Evolutionary conservation across 2,329 filamentous ascomycete genomes (phyloP).

Genomic region (Phaeosphaeriaceae sp.): DNA sequence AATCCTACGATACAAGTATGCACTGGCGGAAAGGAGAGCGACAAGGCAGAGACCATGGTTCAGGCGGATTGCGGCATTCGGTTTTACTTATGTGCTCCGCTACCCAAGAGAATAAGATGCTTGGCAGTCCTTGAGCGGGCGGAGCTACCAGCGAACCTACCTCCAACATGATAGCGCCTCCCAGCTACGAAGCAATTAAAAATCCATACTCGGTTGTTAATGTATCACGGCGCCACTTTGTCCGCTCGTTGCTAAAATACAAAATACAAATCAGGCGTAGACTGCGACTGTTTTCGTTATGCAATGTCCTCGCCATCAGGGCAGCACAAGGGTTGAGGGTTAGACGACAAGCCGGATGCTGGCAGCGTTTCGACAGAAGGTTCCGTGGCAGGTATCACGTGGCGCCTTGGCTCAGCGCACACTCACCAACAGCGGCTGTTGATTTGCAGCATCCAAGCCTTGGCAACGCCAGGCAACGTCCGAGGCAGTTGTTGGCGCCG

Average conservation of each 20-base stretch:
- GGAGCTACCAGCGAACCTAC: conserved; percentile 10
- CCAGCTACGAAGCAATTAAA: conserved; percentile 7
- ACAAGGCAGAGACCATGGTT: conserved; percentile 14
- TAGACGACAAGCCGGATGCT: conserved; percentile 18
- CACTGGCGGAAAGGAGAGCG: conserved; percentile 18
- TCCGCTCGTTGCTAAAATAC: no score
- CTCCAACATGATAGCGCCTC: conserved; percentile 1
- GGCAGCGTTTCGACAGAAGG: conserved; percentile 9
- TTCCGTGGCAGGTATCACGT: conserved; percentile 16
- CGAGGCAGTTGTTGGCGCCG: conserved; percentile 16
- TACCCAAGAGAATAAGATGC: conserved; percentile 38
- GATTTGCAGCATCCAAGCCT: conserved; percentile 14
- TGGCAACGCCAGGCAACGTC: conserved; percentile 12
- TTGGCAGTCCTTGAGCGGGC: conserved; percentile 29
- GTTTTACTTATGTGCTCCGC: conserved; percentile 39
- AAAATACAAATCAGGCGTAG: background rate
- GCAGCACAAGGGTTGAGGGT: background rate
- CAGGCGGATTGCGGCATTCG: conserved; percentile 25
- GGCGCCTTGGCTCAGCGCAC: conserved; percentile 15
- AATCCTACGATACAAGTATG: conserved; percentile 16
- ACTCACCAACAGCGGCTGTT: conserved; percentile 2
- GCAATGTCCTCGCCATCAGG: background rate
- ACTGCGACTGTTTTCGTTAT: background rate
- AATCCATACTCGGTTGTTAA: background rate
- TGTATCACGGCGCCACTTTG: background rate